These are phyloP conservation scores for Plectosphaerella cucumerina DNA, from an alignment of 2,329 filamentous ascomycete genomes.

Conservation along the genomic window DNA sequence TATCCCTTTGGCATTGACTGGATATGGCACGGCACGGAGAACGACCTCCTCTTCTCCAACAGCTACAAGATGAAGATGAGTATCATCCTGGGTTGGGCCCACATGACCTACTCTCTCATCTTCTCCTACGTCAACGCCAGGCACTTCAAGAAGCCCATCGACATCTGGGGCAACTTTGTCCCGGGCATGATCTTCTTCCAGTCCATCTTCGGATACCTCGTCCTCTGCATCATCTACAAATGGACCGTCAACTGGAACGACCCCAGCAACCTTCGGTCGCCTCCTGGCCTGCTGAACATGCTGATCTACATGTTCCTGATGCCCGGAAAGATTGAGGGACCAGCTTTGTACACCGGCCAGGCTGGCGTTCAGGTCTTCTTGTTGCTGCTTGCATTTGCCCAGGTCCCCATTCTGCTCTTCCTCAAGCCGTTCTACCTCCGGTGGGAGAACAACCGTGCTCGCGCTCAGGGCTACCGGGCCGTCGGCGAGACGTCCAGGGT, in stretches of 20 bases:
- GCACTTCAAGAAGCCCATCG: slow-evolving; percentile 91
- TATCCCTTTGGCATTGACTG: slow-evolving; percentile 96
- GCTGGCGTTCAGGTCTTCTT: slow-evolving; percentile 70
- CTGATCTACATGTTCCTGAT: slow-evolving; percentile 99
- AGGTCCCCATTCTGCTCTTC: slow-evolving; percentile 89
- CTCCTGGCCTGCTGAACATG: slow-evolving; percentile 95
- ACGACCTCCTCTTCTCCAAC: slow-evolving; percentile 93
- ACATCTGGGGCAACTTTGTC: slow-evolving; percentile 96
- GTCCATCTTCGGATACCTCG: slow-evolving; percentile 94
- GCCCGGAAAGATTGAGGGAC: slow-evolving; percentile 65
- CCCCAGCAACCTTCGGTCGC: slow-evolving; percentile 55
- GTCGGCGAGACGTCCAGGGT: slow-evolving; percentile 86
- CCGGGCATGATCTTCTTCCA: slow-evolving; percentile 99
- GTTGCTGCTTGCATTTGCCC: slow-evolving; percentile 74
- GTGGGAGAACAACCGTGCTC: slow-evolving; percentile 86
- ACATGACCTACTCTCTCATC: slow-evolving; percentile 98
- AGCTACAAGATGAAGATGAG: slow-evolving; percentile 99
- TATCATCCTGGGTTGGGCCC: slow-evolving; percentile 93
- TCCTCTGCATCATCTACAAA: slow-evolving; percentile 93
- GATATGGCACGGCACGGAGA: slow-evolving; percentile 95
- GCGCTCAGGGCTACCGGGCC: slow-evolving; percentile 84
- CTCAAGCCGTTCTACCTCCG: slow-evolving; percentile 94
- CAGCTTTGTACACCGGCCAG: slow-evolving; percentile 76
- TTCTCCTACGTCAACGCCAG: slow-evolving; percentile 89
- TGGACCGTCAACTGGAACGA: slow-evolving; percentile 84